Evolutionary conservation across 139 green algal genomes (phyloP).

Genomic region (Pleodorina starrii): DNA sequence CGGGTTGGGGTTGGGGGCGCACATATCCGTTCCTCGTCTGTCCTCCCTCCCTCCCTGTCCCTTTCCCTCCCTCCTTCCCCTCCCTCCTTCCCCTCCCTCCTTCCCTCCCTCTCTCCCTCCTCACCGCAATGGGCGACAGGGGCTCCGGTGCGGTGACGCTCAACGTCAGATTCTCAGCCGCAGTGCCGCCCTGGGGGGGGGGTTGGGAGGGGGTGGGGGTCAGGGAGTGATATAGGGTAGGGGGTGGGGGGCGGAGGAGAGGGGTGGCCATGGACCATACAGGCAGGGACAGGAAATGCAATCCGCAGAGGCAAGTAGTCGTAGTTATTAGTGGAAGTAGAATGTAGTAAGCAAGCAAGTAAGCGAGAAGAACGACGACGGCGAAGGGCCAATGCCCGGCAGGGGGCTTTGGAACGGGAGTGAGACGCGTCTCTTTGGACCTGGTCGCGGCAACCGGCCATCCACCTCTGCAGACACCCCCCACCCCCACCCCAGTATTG

Average conservation of each 20-base stretch:
- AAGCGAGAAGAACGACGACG: too few species aligned
- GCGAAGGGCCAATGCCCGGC: too few species aligned
- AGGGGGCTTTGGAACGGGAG: too few species aligned
- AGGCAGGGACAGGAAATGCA: too few species aligned
- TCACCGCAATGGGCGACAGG: constrained; percentile 18
- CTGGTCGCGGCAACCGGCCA: too few species aligned
- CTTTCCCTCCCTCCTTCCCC: neutral
- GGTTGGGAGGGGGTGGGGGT: neutral
- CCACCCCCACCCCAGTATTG: neutral
- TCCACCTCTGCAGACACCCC: neutral
- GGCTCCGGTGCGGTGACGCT: constrained; percentile 26
- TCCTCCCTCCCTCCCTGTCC: too few species aligned
- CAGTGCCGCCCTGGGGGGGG: neutral
- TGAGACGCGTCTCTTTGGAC: too few species aligned
- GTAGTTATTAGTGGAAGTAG: too few species aligned
- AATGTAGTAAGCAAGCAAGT: too few species aligned
- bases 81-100: neutral
- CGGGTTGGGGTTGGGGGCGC: neutral
- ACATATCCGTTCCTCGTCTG: neutral
- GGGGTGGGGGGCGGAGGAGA: too few species aligned
- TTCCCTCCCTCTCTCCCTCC: neutral
- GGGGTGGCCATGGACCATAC: too few species aligned
- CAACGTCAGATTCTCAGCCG: constrained; percentile 13
- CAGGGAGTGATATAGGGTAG: neutral
- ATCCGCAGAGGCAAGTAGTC: too few species aligned